A percentile compares a stretch with the other conserved stretches of the same genome.
These are phyloP conservation scores for Acanthamoeba healyi DNA, from an alignment of 208 protist species.

Conservation along the genomic window DNA sequence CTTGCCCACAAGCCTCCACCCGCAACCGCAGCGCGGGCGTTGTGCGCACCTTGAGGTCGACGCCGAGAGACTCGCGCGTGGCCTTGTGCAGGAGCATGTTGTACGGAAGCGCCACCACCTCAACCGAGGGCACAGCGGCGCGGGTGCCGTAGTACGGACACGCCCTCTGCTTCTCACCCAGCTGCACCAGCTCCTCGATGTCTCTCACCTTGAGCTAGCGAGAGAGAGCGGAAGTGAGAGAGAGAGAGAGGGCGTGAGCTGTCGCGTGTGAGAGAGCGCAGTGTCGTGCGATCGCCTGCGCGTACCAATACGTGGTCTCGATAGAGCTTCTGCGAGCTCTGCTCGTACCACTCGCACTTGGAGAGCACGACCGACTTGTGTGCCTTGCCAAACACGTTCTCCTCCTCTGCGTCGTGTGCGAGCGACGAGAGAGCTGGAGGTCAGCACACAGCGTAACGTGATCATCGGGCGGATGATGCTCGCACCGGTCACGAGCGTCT, in stretches of 20 bases:
- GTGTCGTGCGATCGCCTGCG: not conserved
- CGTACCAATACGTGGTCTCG: conserved; percentile 67
- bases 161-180: conserved; percentile 70
- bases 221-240: not conserved
- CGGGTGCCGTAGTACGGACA: conserved; percentile 86
- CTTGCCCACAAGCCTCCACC: too few species aligned
- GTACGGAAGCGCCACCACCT: conserved; percentile 83
- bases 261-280: not conserved
- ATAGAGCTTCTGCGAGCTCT: conserved; percentile 28
- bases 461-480: not conserved
- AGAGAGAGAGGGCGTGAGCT: not conserved
- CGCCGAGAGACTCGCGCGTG: conserved; percentile 83
- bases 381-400: not conserved
- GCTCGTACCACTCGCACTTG: conserved; percentile 52
- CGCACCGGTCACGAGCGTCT: conserved; percentile 43
- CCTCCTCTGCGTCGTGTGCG: conserved; percentile 27
- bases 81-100: conserved; percentile 80
- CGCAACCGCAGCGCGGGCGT: too few species aligned
- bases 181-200: conserved; percentile 87
- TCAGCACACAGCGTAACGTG: not conserved
- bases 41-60: conserved; percentile 80
- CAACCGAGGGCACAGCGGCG: conserved; percentile 6
- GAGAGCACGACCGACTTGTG: conserved; percentile 53
- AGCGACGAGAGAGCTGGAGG: not conserved
- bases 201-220: conserved; percentile 75